These are phyloP conservation scores for Calocera viscosa DNA, from an alignment of 768 basidiomycete genomes.

Conservation along the genomic window DNA sequence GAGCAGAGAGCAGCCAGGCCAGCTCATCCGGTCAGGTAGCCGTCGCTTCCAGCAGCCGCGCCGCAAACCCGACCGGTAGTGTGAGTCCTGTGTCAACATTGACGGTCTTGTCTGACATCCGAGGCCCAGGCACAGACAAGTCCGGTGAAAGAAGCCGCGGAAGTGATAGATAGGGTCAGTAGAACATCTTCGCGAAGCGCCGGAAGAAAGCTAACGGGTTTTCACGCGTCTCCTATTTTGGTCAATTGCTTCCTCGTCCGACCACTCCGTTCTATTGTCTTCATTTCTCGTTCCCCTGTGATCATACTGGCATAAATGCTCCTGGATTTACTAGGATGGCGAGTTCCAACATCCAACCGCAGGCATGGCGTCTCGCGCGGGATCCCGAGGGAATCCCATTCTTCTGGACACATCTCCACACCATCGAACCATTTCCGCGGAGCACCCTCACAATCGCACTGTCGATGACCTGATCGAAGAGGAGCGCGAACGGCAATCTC, in stretches of 20 bases:
- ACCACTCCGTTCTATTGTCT: neutral
- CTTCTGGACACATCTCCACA: neutral
- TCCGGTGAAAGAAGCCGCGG: neutral
- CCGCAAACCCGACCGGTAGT: neutral
- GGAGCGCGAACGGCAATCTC: neutral
- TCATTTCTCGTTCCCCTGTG: neutral
- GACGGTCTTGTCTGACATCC: neutral
- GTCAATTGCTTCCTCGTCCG: constrained; percentile 2
- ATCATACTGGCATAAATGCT: neutral
- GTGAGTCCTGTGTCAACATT: neutral
- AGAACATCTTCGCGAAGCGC: neutral
- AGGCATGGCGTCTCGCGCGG: neutral
- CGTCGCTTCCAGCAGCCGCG: neutral
- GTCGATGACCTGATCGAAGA: constrained; percentile 9
- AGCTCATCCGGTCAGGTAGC: neutral
- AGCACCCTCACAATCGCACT: neutral
- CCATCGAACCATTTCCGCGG: neutral
- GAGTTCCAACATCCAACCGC: neutral
- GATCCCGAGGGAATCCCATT: neutral
- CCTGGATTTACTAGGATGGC: neutral
- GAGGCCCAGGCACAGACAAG: neutral
- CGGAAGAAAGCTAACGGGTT: neutral
- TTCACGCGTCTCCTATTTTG: neutral
- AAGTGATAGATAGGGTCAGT: neutral
- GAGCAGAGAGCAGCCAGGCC: neutral